Evolutionary conservation across 495 filamentous ascomycete species (phyloP), one percentile per base, ranked within the genome.

Genomic region (Talaromyces wortmannii): DNA sequence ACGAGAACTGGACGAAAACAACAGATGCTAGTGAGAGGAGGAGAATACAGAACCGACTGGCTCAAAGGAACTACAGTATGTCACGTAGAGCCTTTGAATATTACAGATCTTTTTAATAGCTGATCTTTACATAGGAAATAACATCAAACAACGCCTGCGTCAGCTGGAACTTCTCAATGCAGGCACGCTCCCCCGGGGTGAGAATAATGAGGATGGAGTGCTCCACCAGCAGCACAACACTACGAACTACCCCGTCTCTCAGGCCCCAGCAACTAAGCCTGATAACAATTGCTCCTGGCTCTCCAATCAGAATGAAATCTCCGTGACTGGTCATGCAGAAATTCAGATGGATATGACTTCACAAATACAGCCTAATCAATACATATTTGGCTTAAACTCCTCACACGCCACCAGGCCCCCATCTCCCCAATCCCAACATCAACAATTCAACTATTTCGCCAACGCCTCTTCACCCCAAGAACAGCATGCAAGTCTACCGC

Each of bases 301-400:
- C 6, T 47, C 45, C 10, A 47, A 47, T 47, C 45, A 47, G 13
- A 47, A 47, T 29, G 45, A 47, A 13, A 47, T 47, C 13, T 47
- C 45, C 17, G 45, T 47, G 45, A 47, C 45, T 23, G 45, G 45
- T 11, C 45, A 47, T 6, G 45, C 45, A 47, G 45, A 47, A 23
- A 47, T 47, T 17, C 45, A 47, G 45, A 47, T 47, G 45, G 45
- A 47, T 47, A 47, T 47, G 45, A 47, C 45, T 47, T 47, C 45
- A 2, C 45, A 47, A 47, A 47, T 47, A 47, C n/a, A 47, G 45
- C 45, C 45, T 10, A 47, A 29, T 47, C 45, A 47, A 10, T 47
- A 23, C 7, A 47, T 47, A 5, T 47, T 47, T 47, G 45, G 45
- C 15, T 29, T 47, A 47, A 47, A 12, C 45, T 17, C 45, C 15